phyloP scores from a whole-genome alignment of 306 rosid species.

The Betula pendula region DNA sequence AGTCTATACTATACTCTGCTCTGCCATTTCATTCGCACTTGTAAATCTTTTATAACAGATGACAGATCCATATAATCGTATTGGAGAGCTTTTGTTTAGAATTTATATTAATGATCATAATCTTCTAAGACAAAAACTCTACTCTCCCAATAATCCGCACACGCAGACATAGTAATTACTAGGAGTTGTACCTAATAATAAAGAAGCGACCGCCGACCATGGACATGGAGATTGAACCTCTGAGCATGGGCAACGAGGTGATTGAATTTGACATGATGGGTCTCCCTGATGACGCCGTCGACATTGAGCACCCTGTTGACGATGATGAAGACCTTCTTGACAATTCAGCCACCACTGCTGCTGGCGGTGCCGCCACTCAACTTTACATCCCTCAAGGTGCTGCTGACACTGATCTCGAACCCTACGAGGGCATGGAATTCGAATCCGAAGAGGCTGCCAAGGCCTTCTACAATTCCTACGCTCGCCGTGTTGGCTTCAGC shows the following conservation, averaged over 20 bases:
- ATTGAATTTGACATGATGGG: constrained; percentile 54
- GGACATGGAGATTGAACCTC: constrained; percentile 60
- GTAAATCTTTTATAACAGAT: too few species aligned
- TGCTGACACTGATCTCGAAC: constrained; percentile 43
- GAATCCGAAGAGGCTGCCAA: constrained; percentile 64
- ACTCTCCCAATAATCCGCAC: too few species aligned
- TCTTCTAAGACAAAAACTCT: too few species aligned
- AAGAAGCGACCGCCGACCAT: constrained; percentile 7
- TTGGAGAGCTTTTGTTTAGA: too few species aligned
- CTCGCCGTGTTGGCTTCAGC: constrained; percentile 53
- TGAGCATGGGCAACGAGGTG: constrained; percentile 37
- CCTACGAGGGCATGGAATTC: constrained; percentile 49
- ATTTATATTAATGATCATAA: too few species aligned
- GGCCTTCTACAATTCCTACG: constrained; percentile 56
- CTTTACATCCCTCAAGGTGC: constrained; percentile 32
- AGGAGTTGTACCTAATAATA: too few species aligned
- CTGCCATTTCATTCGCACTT: too few species aligned
- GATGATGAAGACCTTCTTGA: constrained; percentile 38
- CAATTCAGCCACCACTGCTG: neutral
- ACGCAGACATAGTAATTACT: too few species aligned
- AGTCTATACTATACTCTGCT: too few species aligned
- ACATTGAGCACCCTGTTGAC: constrained; percentile 40
- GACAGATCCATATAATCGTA: too few species aligned
- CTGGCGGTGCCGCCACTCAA: constrained; percentile 1
- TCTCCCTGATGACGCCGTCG: constrained; percentile 35